These are phyloP conservation scores for Micromonas pusilla DNA, from an alignment of 139 green algal genomes.

Conservation along the genomic window DNA sequence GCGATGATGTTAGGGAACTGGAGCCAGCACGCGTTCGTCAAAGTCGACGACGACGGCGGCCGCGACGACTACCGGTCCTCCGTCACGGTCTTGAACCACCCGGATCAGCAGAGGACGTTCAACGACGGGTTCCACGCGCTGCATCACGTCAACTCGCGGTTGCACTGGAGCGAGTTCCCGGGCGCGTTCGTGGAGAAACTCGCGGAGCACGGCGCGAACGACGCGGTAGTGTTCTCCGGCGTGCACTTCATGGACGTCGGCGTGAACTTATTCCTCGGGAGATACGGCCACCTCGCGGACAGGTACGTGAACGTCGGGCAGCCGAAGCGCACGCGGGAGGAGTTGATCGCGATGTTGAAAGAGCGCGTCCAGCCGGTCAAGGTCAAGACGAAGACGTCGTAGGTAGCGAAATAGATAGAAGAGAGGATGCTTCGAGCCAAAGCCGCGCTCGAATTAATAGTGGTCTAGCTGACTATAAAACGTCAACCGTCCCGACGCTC, in stretches of 20 bases:
- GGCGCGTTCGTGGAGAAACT: not conserved
- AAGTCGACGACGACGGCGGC: conserved; percentile 42
- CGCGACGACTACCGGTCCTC: conserved; percentile 48
- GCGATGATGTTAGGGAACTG: conserved; percentile 89
- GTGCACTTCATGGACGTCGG: conserved; percentile 7
- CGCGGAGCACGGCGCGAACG: not conserved
- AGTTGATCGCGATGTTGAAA: not conserved
- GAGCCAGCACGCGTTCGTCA: conserved; percentile 82
- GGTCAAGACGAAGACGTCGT: too few species aligned
- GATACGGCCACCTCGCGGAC: not conserved
- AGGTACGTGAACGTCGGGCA: conserved; percentile 18
- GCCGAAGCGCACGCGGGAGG: not conserved
- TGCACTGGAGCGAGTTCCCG: conserved; percentile 80
- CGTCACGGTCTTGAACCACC: conserved; percentile 71
- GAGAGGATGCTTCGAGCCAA: too few species aligned
- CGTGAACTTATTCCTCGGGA: not conserved
- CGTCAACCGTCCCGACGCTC: too few species aligned
- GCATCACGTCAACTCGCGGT: conserved; percentile 74
- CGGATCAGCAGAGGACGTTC: conserved; percentile 71
- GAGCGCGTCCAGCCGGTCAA: not conserved
- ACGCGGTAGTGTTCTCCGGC: not conserved
- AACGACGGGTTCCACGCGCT: conserved; percentile 88
- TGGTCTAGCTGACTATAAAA: too few species aligned
- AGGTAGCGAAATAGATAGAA: too few species aligned
- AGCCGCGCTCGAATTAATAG: too few species aligned